These are phyloP conservation scores for Flaveria robusta DNA, from an alignment of 129 eudicot genomes.

Conservation along the genomic window DNA sequence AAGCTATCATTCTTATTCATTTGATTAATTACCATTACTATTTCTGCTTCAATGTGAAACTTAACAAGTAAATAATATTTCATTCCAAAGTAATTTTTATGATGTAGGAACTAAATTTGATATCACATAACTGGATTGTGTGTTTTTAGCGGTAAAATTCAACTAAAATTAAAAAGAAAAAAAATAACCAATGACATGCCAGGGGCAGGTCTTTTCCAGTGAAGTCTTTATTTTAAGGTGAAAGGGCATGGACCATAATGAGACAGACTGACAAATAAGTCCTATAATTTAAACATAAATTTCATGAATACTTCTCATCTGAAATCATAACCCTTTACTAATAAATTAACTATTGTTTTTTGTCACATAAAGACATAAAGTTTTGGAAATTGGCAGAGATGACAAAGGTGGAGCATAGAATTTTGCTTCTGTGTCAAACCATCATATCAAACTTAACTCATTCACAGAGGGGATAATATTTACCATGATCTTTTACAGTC, in stretches of 20 bases:
- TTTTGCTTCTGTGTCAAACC: slow-evolving; percentile 29
- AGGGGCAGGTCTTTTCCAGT: slow-evolving; percentile 18
- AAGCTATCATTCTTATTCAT: no score
- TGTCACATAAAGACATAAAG: slow-evolving; percentile 43
- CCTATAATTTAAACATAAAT: slow-evolving; percentile 30
- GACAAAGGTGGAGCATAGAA: slow-evolving; percentile 16
- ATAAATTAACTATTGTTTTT: slow-evolving; percentile 23
- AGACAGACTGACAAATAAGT: slow-evolving; percentile 34
- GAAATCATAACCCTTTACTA: slow-evolving; percentile 23
- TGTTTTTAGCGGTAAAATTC: no score
- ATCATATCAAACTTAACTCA: slow-evolving; percentile 29
- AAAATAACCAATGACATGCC: background rate
- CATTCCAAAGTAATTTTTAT: no score
- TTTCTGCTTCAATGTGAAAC: no score
- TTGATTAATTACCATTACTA: no score
- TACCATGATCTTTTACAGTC: slow-evolving; percentile 41
- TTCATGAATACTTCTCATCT: slow-evolving; percentile 29
- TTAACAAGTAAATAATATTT: no score
- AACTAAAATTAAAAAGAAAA: background rate
- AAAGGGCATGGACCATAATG: slow-evolving; percentile 26
- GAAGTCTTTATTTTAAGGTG: slow-evolving; percentile 25
- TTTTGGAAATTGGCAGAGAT: slow-evolving; percentile 26
- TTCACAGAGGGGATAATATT: slow-evolving; percentile 28
- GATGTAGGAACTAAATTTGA: no score
- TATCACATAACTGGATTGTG: no score